Base-by-base conservation (phyloP, 352 stramenopile species). In the Globisporangium paddicum region DNA sequence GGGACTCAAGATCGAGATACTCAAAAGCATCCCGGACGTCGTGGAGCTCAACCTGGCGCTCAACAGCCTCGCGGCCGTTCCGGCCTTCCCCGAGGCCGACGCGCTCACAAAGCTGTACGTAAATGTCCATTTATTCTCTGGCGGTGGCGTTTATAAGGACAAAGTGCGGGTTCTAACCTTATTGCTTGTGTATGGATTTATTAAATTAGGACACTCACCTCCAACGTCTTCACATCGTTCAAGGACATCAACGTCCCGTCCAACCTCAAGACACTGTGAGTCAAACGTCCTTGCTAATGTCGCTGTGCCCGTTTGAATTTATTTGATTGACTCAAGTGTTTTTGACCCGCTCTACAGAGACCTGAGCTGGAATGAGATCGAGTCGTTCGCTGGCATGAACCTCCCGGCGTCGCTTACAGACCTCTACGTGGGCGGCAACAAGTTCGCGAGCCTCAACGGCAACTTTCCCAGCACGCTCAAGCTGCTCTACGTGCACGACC, bases 401-500 rank as follows among this genome's bases (percentile, higher is more conserved):
- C 60, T 90, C 21, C 78, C 82, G 0, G 55, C 62, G 41, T 62
- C 67, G 2, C 69, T 90, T 61, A 75, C 61, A 35, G 62, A 89
- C 34, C 53, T 92, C 11, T 90, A 73, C 46, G 47, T 90, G 0
- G 82, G 82, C 30, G 82, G 82, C 18, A 92, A 92, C 58, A 66
- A 65, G 19, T 81, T 92, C 66, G 72, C 63, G 58, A 86, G 77
- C n/a, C 68, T 92, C n/a, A 47, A 62, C 5, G 70, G 60, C 16
- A 55, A 79, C 11, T 86, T 86, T 38, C 67, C 72, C 32, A 74
- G 71, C 47, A 64, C 66, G 6, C 68, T 89, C 21, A 82, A 73
- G 50, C 62, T 86, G 28, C 71, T 92, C 19, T 92, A 89, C 62
- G 72, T 86, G 18, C 79, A 90, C 71, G 75, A 91, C 62, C 62